These are phyloP conservation scores for Saussurea involucrata DNA, from an alignment of 129 eudicot genomes.

Conservation along the genomic window DNA sequence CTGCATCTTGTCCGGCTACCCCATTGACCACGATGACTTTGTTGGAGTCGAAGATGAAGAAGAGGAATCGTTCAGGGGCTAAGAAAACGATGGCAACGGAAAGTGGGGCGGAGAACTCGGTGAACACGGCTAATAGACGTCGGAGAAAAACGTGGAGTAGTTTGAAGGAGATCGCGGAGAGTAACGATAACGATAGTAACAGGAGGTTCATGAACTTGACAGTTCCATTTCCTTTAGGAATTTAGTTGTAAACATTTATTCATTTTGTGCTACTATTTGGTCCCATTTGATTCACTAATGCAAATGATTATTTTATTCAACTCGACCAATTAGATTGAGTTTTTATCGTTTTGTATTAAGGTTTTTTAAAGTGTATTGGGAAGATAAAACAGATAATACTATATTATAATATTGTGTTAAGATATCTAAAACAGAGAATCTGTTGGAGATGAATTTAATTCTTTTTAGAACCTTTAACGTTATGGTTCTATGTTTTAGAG, in stretches of 20 bases:
- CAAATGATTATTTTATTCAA: no score
- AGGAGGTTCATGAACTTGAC: conserved; percentile 32
- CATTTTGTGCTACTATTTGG: no score
- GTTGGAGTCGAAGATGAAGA: conserved; percentile 56
- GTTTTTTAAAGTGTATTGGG: no score
- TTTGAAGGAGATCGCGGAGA: conserved; percentile 64
- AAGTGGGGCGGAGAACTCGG: conserved; percentile 34
- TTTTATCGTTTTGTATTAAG: no score
- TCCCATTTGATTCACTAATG: no score
- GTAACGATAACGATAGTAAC: conserved; percentile 27
- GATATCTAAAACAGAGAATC: no score
- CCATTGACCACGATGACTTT: conserved; percentile 42
- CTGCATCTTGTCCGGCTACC: conserved; percentile 27
- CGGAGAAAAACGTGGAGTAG: conserved; percentile 76
- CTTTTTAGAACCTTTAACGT: no score
- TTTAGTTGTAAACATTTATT: background rate
- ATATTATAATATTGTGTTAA: no score
- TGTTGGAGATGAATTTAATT: no score
- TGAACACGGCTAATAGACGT: conserved; percentile 41
- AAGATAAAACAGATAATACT: no score
- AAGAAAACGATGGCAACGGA: conserved; percentile 44
- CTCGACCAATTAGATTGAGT: no score
- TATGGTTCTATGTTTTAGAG: no score
- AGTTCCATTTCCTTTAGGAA: conserved; percentile 42
- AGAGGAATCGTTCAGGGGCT: conserved; percentile 49